Evolutionary conservation across 2,329 filamentous ascomycete species (phyloP).

Genomic region (Colletotrichum sp.): DNA sequence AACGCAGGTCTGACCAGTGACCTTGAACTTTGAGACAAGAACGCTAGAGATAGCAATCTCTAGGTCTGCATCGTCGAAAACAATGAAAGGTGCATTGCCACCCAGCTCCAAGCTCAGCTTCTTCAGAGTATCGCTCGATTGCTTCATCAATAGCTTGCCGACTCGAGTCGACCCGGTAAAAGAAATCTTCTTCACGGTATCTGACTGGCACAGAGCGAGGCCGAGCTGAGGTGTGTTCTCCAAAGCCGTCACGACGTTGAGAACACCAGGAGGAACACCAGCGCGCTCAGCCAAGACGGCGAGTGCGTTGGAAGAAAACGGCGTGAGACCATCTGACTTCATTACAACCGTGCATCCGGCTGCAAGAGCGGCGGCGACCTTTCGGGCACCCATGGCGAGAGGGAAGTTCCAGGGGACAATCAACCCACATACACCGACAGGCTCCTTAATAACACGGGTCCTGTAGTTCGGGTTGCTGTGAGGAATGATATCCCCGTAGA

Average conservation of each 20-base stretch:
- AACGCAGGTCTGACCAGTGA: conserved; percentile 94
- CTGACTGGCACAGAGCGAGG: conserved; percentile 75
- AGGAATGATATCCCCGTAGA: conserved; percentile 78
- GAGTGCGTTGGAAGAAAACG: conserved; percentile 86
- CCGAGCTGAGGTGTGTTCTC: conserved; percentile 84
- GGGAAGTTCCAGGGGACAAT: conserved; percentile 92
- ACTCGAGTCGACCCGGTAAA: conserved; percentile 84
- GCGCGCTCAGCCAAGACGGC: conserved; percentile 87
- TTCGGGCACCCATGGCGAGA: conserved; percentile 76
- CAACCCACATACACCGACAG: conserved; percentile 81
- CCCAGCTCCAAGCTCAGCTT: conserved; percentile 86
- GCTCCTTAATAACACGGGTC: conserved; percentile 82
- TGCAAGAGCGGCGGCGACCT: conserved; percentile 79
- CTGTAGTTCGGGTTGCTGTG: conserved; percentile 62
- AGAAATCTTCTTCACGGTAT: conserved; percentile 84
- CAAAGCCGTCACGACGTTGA: conserved; percentile 85
- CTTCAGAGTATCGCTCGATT: conserved; percentile 85
- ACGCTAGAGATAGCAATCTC: conserved; percentile 84
- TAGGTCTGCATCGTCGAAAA: conserved; percentile 95
- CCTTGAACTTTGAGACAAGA: conserved; percentile 88
- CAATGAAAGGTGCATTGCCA: conserved; percentile 94
- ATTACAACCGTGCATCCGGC: conserved; percentile 95
- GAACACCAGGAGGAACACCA: conserved; percentile 87
- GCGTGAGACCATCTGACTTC: conserved; percentile 92
- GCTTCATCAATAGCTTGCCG: conserved; percentile 84